Percentiles rank a stretch among this genome's conserved stretches.
These are phyloP conservation scores for Rubia peregrina DNA, from an alignment of 305 asterid genomes.

Conservation along the genomic window DNA sequence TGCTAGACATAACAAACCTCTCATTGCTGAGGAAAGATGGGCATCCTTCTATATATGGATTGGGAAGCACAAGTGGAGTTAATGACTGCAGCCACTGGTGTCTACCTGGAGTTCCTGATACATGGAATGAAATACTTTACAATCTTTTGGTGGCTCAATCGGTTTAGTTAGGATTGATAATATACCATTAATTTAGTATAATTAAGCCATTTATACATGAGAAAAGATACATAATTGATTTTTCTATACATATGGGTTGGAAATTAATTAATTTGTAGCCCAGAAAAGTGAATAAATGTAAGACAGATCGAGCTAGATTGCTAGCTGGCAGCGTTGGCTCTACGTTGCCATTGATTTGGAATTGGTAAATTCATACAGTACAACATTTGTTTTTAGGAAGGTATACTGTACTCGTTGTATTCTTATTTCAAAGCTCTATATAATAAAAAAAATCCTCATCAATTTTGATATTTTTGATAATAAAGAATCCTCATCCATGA, in stretches of 20 bases:
- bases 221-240: not conserved
- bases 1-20: conserved; percentile 64
- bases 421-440: too few relatives aligned
- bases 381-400: too few relatives aligned
- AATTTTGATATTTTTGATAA: too few relatives aligned
- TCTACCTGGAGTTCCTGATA: conserved; percentile 79
- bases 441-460: too few relatives aligned
- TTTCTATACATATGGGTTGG: not conserved
- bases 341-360: not conserved
- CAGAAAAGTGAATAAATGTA: not conserved
- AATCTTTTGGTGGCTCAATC: conserved; percentile 33
- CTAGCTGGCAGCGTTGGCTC: not conserved
- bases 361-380: not conserved
- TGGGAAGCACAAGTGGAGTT: conserved; percentile 25
- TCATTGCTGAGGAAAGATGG: conserved; percentile 78
- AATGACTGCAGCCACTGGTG: conserved; percentile 97
- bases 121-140: conserved; percentile 70
- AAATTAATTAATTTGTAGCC: not conserved
- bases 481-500: too few relatives aligned
- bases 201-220: not conserved
- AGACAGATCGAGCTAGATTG: not conserved
- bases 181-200: not conserved
- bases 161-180: not conserved
- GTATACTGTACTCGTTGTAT: too few relatives aligned
- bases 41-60: conserved; percentile 78